Conservation (phyloP, 106 monocot species). For the Alisma plantagoaquatica region DNA sequence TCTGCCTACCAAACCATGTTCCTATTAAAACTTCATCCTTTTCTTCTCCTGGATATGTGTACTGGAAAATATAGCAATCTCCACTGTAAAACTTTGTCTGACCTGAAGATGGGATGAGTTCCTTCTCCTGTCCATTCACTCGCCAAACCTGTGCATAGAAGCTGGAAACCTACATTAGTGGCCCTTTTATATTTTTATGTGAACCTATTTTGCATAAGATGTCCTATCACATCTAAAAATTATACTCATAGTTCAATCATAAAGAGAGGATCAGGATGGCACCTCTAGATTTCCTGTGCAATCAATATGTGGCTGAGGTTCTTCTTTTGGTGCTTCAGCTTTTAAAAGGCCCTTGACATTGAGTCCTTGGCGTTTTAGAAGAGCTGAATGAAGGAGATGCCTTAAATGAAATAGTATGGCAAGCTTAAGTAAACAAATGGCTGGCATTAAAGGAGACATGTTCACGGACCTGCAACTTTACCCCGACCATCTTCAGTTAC, state of each 20-base stretch:
- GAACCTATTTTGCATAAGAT: not conserved
- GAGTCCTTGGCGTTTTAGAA: conserved; percentile 87
- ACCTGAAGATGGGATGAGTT: conserved; percentile 56
- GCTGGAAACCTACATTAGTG: conserved; percentile 7
- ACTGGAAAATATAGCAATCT: conserved; percentile 95
- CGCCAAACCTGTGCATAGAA: conserved; percentile 67
- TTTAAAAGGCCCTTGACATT: conserved; percentile 85
- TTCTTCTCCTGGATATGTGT: conserved; percentile 78
- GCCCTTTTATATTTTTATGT: not conserved
- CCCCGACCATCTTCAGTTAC: conserved; percentile 76
- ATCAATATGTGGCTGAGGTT: conserved; percentile 79
- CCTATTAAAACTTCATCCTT: conserved; percentile 83
- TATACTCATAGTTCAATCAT: not conserved
- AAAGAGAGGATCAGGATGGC: conserved; percentile 3
- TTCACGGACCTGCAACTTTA: conserved; percentile 74
- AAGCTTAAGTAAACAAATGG: not conserved
- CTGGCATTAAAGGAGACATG: not conserved
- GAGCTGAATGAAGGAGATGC: conserved; percentile 54
- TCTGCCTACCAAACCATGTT: conserved; percentile 90
- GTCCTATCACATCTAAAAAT: not conserved
- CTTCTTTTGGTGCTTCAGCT: conserved; percentile 66
- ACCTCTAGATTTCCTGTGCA: conserved; percentile 90
- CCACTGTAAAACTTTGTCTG: conserved; percentile 84
- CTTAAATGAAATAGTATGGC: not conserved
- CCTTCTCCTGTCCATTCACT: conserved; percentile 72